Conservation (phyloP, 495 filamentous ascomycete genomes). For the Neurospora intermedia region DNA sequence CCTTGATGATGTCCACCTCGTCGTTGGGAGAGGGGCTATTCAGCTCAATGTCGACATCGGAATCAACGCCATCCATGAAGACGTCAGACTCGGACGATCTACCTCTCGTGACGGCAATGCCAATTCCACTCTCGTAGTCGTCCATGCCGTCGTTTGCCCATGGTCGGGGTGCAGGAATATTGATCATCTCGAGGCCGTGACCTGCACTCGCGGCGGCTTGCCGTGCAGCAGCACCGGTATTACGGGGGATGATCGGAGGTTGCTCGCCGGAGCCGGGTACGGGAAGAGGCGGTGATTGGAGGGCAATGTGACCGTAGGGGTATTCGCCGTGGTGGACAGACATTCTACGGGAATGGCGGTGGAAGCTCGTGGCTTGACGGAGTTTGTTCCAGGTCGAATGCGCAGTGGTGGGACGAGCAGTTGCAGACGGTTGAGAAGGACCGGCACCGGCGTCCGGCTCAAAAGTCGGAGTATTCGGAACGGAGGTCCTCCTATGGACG, state of each 20-base stretch:
- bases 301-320: slow-evolving; percentile 21
- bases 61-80: slow-evolving; percentile 14
- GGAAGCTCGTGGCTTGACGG: slow-evolving; percentile 38
- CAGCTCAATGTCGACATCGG: slow-evolving; percentile 26
- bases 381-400: slow-evolving; percentile 38
- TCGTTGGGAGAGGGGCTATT: slow-evolving; percentile 28
- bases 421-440: slow-evolving; percentile 4
- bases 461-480: slow-evolving; percentile 24
- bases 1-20: slow-evolving; percentile 25
- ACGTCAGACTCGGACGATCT: slow-evolving; percentile 31
- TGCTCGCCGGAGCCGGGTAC: slow-evolving; percentile 37
- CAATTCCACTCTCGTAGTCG: slow-evolving; percentile 72
- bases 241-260: slow-evolving; percentile 43
- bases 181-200: slow-evolving; percentile 49
- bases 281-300: slow-evolving; percentile 29
- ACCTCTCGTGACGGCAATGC: slow-evolving; percentile 49
- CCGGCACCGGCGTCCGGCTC: slow-evolving; percentile 17
- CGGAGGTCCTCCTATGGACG: slow-evolving; percentile 35
- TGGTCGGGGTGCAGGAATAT: slow-evolving; percentile 21
- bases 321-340: slow-evolving; percentile 24
- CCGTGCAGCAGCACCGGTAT: slow-evolving; percentile 56
- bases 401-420: slow-evolving; percentile 31
- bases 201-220: slow-evolving; percentile 54
- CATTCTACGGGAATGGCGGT: slow-evolving; percentile 31
- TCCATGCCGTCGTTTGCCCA: slow-evolving; percentile 28